Evolutionary conservation across 306 rosid species (phyloP), one percentile per base, ranked within the genome.

Genomic region (Malus fusca): DNA sequence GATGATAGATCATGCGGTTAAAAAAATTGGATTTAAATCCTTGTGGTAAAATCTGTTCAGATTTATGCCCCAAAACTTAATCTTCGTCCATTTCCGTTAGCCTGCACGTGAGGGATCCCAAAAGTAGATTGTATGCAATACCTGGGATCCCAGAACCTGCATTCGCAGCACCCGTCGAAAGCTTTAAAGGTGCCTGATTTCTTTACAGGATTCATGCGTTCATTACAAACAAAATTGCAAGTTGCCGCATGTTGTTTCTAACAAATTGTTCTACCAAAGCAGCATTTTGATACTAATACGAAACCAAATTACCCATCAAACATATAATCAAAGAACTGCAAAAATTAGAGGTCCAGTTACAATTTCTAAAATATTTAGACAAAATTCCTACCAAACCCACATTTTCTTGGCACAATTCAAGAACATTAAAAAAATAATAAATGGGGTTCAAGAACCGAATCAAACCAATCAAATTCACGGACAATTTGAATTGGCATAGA

Each of bases 41-140:
- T 33, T 0, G 37, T 33, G 37, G 1, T 6, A 33, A 33, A 33
- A 2, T 33, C 1, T 33, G 1, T 33, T 33, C 2, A 0, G 0
- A 33, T 33, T 33, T 33, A 5, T 5, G 37, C 37, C 37, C 8
- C 8, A 33, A 33, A 33, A 33, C 37, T 33, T 5, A 33, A 33
- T 8, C 1, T 33, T 1, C 37, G 8, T 33, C 37, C 37, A 5
- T 33, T 5, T 33, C 37, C 37, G 35, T 31, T 31, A 4, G 35
- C 33, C 35, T 31, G 35, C 33, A 30, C 33, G 33, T 31, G 35
- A 31, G 35, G 35, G 35, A 31, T 82, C 99, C 98, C 65, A 71
- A 82, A 44, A 90, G 86, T 31, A 98, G 98, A 82, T 96, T 92
- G 84, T 96, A 92, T 11, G 91, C 98, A 87, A 93, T 92, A 19